Evolutionary conservation across 2,329 filamentous ascomycete genomes (phyloP), one percentile per base, ranked within the genome.

Genomic region (Aaosphaeria pasadenensis): DNA sequence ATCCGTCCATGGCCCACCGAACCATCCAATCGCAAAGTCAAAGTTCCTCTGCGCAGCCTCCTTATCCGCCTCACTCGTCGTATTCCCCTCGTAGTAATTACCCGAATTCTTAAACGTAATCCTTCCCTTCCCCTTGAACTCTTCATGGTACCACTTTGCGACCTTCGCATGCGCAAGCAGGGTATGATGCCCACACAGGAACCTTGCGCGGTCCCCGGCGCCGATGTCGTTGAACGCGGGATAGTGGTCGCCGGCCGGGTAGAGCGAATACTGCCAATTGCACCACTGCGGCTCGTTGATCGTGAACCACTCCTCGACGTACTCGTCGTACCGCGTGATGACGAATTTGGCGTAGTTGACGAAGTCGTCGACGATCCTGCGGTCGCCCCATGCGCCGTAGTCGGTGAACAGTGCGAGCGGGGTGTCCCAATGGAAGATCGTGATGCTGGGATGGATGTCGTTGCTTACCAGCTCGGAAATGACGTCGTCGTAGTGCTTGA

Each of bases 191-290:
- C 72, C 72, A 42, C 74, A 77, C 11, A 74, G 59, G 45, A 75
- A 73, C 7, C 74, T 63, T n/a, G 72, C 64, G 36, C 64, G 50
- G 1, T 69, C 47, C 4, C 74, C 75, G 11, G 66, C 68, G 0
- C 69, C 71, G 11, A 74, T 58, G 40, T 65, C 63, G 44, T 73
- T 69, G 31, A 76, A 77, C 1, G 72, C 71, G 11, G 75, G 74
- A 36, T 76, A 76, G 50, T 74, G 72, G 11, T 69, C 57, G 5
- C 76, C 74, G 11, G 71, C 69, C 3, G 72, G 74, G 39, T 76
- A 77, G 46, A 55, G 57, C 1, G 65, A 60, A 54, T 74, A 77
- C 55, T 77, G 74, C 74, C 74, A 76, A 48, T 77, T 74, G 49
- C 74, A 77, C 59, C 76, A 74, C 54, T 75, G 71, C 2, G 72